Evolutionary conservation across 2,329 filamentous ascomycete species (phyloP).

Genomic region (Colletotrichum lupini): DNA sequence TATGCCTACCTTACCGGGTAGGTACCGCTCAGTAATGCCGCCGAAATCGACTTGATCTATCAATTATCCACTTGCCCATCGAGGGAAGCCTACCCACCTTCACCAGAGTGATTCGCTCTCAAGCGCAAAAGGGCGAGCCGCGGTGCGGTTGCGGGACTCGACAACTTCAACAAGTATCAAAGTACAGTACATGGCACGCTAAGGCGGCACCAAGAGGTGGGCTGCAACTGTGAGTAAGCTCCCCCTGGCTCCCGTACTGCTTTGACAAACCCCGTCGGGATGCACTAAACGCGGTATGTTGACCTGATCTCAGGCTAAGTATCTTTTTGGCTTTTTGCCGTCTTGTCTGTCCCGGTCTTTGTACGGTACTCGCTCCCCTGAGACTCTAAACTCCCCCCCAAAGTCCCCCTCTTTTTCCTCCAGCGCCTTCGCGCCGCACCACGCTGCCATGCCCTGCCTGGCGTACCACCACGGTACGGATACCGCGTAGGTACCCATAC

Average conservation of each 20-base stretch:
- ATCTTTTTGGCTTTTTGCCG: slow-evolving; percentile 10
- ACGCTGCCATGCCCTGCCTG: not conserved
- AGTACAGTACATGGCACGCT: slow-evolving; percentile 25
- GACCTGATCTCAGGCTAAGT: slow-evolving; percentile 21
- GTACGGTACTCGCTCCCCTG: not conserved
- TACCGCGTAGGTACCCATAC: not conserved
- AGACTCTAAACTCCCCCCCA: not conserved
- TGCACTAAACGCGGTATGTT: slow-evolving; percentile 6
- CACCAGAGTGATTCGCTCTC: slow-evolving; percentile 25
- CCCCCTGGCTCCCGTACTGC: slow-evolving; percentile 22
- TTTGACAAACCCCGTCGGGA: slow-evolving; percentile 15
- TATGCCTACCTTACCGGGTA: not conserved
- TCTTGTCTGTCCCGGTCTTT: slow-evolving; percentile 11
- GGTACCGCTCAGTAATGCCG: not conserved
- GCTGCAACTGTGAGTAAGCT: slow-evolving; percentile 31
- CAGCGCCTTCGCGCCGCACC: not conserved
- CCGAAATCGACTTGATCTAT: slow-evolving; percentile 2
- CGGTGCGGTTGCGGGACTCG: slow-evolving; percentile 23
- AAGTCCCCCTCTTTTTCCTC: not conserved
- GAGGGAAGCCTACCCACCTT: slow-evolving; percentile 29
- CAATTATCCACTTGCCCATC: slow-evolving; percentile 29
- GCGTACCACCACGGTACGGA: not conserved
- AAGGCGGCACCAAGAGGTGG: not conserved
- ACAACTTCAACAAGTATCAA: slow-evolving; percentile 19
- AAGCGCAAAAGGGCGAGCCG: slow-evolving; percentile 29